phyloP scores from a whole-genome alignment of 768 basidiomycete species.

The Fomitopsis pulvina region DNA sequence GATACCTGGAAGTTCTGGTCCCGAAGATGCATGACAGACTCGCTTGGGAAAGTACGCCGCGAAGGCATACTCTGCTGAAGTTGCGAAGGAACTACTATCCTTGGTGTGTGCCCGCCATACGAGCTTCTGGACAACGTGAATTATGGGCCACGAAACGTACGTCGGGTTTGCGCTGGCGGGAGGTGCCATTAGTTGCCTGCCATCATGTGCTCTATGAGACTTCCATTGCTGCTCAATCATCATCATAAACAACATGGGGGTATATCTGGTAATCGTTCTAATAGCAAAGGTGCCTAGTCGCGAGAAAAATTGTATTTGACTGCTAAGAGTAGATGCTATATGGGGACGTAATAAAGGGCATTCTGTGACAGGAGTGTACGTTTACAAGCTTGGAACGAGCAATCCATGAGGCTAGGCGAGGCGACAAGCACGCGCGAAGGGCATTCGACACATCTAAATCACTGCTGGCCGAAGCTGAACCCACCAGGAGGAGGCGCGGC shows the following conservation, averaged over 20 bases:
- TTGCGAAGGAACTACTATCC: no score
- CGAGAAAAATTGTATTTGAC: not conserved
- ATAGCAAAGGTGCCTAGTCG: not conserved
- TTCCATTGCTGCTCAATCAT: no score
- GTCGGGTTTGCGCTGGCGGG: no score
- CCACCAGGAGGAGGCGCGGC: constrained; percentile 91
- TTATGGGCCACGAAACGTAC: no score
- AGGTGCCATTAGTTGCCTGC: no score
- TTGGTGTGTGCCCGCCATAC: no score
- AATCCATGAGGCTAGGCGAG: not conserved
- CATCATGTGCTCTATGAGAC: no score
- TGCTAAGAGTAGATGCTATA: not conserved
- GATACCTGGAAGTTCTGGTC: constrained; percentile 67
- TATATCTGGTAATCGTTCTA: not conserved
- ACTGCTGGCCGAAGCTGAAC: constrained; percentile 82
- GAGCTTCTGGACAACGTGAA: no score
- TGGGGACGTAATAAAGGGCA: not conserved
- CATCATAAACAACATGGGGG: no score
- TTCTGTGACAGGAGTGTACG: constrained; percentile 3
- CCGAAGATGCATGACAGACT: constrained; percentile 39
- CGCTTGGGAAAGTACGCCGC: no score
- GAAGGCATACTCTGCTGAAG: no score
- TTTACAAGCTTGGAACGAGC: not conserved
- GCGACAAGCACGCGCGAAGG: not conserved
- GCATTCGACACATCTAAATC: constrained; percentile 9